Evolutionary conservation across 345 rosid genomes (phyloP), one percentile per base, ranked within the genome.

Genomic region (Ricinus communis): DNA sequence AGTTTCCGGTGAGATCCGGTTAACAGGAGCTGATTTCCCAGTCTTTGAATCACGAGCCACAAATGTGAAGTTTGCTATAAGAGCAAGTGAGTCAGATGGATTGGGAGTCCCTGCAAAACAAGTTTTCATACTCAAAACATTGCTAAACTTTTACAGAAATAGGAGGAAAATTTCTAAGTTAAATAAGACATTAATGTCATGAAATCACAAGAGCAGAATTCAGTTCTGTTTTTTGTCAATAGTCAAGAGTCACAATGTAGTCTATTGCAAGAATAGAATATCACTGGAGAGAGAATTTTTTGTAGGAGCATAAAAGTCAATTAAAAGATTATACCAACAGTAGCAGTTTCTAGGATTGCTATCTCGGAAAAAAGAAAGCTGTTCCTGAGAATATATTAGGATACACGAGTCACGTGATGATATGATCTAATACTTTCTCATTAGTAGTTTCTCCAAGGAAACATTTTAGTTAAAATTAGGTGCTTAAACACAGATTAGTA

Each of bases 31-130:
- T 27, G 97, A 82, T 79, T 93, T 89, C 65, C 93, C 96, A 2
- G 96, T 91, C 82, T 70, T 73, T 16, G 96, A 76, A 74, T 91
- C 98, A 11, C 93, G 93, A 65, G 93, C 96, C 49, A 89, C 98
- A 38, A 93, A 93, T 58, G 91, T 89, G 79, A 93, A 93, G 78
- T 89, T 91, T 62, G 92, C 97, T 9, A 75, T 81, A 67, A 93
- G 90, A 66, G 92, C 91, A 62, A 86, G 73, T 6, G 90, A 80
- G 53, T 88, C 91, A 5, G 80, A 78, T 46, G 78, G 45, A 30
- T 82, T 5, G 43, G 74, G 54, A 22, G 78, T 51, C 70, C 77
- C 96, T 88, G 83, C 77, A 82, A 72, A 66, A 73, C 19, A 75
- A 55, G 11, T 14, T 30, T 47, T 16, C 56, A 52, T 24, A 14